Base-by-base conservation (phyloP, 1,284 basidiomycete genomes). In the Xerocomus minutiporus region DNA sequence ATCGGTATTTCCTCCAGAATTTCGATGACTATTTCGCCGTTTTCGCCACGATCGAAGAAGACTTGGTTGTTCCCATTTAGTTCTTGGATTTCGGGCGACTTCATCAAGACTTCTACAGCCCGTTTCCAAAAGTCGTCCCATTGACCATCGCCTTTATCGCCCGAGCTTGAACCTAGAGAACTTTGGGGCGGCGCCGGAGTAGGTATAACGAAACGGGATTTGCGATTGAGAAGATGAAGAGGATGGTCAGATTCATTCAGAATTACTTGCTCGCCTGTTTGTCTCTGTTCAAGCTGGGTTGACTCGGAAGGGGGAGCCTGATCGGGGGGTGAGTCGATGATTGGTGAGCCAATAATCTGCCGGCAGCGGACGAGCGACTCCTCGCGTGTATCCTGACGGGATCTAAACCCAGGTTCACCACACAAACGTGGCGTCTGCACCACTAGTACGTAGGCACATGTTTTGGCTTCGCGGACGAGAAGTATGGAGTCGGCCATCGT, bases 351-450 rank as follows among this genome's bases (percentile, higher is more conserved):
- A 51, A 90, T 74, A 58, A 91, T 75, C 69, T 90, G 81, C 44
- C 88, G 83, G 68, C 88, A 91, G 52, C 82, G 84, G 62, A 91
- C 84, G 60, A 76, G 73, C 25, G 82, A 75, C 61, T 89, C 85
- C 53, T 84, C 82, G 48, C 75, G 78, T 41, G 76, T 73, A 58
- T 91, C 86, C 47, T 77, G 76, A 45, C 78, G 81, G 43, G 88
- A 88, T 67, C 80, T 85, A 75, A 97, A 97, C 8, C 93, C 91
- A 12, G 93, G 93, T 63, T 95, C 86, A 52, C 84, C 83, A 66
- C 94, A 97, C 23, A 97, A 78, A 53, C 93, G 86, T 31, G 94
- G 93, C 1, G 93, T 95, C 69, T 96, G 88, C 54, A 97, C 86
- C 59, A 96, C 88, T 53, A 97, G 77, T 46, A 96, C 83, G 69